A percentile compares a stretch with the other conserved stretches of the same genome.
Conservation (phyloP, 1,139 yeast species). For the Kurtzmaniella quercitrusa region DNA sequence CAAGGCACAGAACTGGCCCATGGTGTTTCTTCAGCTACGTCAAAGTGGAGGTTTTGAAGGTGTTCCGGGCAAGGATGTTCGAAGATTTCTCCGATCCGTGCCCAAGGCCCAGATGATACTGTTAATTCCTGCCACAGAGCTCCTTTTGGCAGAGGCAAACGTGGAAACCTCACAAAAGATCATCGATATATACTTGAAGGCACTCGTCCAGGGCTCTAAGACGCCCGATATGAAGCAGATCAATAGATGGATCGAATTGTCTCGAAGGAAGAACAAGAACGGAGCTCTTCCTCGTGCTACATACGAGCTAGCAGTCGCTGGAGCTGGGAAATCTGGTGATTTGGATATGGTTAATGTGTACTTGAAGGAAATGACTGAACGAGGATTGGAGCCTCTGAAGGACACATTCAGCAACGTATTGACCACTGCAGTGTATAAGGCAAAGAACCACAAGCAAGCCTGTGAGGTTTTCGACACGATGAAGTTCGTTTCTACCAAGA, state of each 20-base stretch:
- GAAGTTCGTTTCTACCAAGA: conserved; percentile 66
- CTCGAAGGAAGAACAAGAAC: conserved; percentile 14
- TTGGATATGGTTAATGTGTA: conserved; percentile 29
- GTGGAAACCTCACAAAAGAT: conserved; percentile 30
- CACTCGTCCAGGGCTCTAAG: conserved; percentile 24
- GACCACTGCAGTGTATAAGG: conserved; percentile 57
- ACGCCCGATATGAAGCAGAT: conserved; percentile 11
- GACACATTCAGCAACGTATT: conserved; percentile 59
- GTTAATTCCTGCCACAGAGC: conserved; percentile 30
- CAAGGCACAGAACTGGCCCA: conserved; percentile 51
- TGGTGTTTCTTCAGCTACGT: conserved; percentile 44
- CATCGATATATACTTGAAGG: conserved; percentile 42
- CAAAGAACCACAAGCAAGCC: conserved; percentile 57
- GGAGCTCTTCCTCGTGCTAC: conserved; percentile 20
- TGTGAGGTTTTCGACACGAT: conserved; percentile 74
- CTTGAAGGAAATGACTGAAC: conserved; percentile 45
- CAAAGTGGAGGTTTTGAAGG: conserved; percentile 37
- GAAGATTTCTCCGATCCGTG: conserved; percentile 37
- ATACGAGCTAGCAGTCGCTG: conserved; percentile 34
- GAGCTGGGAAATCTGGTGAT: conserved; percentile 34
- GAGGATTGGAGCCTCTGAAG: conserved; percentile 52
- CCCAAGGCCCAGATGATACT: conserved; percentile 32
- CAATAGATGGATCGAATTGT: conserved; percentile 19
- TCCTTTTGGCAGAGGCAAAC: conserved; percentile 31
- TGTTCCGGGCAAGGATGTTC: conserved; percentile 32